Evolutionary conservation across 176 grass and related monocot species (phyloP).

Genomic region (Oryza meyeriana): DNA sequence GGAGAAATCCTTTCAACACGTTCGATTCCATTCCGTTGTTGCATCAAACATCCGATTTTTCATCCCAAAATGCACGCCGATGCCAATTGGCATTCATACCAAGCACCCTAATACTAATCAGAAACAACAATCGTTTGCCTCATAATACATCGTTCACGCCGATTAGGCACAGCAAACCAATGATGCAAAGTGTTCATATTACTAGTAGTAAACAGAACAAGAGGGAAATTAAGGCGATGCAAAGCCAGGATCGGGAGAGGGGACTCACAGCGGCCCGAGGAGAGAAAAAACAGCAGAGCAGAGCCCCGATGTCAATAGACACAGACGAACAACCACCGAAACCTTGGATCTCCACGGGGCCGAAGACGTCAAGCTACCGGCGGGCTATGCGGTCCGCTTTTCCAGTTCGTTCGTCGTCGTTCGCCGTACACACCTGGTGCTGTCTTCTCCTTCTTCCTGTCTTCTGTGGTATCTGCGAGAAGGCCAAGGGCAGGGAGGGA

Average conservation of each 20-base stretch:
- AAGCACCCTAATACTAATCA: background rate
- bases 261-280: slow-evolving; percentile 15
- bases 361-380: slow-evolving; percentile 26
- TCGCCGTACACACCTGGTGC: background rate
- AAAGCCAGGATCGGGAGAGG: background rate
- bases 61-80: background rate
- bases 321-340: slow-evolving; percentile 23
- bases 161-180: no score
- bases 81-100: background rate
- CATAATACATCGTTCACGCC: background rate
- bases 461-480: no score
- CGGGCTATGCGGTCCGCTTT: slow-evolving; percentile 23
- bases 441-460: background rate
- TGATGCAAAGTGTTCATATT: no score
- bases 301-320: background rate
- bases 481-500: no score
- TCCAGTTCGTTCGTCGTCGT: background rate
- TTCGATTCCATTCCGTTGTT: background rate
- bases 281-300: background rate
- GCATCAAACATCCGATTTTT: background rate
- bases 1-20: background rate
- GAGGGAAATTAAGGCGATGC: background rate
- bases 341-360: slow-evolving; percentile 17
- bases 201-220: no score
- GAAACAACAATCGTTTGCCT: background rate